These are phyloP conservation scores for Asterionellopsis glacialis DNA, from an alignment of 108 stramenopile species.

Conservation along the genomic window DNA sequence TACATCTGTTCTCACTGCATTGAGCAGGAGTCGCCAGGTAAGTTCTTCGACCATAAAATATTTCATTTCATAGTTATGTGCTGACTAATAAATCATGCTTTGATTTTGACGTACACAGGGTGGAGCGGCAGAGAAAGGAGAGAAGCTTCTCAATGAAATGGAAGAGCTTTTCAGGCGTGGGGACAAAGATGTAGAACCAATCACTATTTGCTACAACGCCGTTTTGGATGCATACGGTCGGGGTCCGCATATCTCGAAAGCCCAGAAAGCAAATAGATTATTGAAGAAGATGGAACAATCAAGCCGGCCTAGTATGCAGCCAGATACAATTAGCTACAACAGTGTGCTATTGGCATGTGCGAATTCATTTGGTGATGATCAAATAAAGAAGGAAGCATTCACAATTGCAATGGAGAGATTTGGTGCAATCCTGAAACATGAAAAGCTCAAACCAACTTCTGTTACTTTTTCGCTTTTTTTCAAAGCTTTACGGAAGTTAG, in stretches of 20 bases:
- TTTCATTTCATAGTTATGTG: no score
- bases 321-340: slow-evolving; percentile 69
- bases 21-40: slow-evolving; percentile 27
- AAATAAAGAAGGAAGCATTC: slow-evolving; percentile 21
- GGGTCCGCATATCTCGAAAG: slow-evolving; percentile 41
- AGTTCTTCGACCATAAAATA: not conserved
- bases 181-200: slow-evolving; percentile 21
- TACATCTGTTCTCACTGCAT: slow-evolving; percentile 31
- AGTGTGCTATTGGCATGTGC: slow-evolving; percentile 46
- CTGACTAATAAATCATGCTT: no score
- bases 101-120: no score
- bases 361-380: slow-evolving; percentile 34
- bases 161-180: slow-evolving; percentile 31
- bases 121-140: slow-evolving; percentile 11
- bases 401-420: slow-evolving; percentile 30
- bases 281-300: slow-evolving; percentile 33
- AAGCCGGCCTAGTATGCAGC: slow-evolving; percentile 17
- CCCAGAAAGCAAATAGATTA: slow-evolving; percentile 30
- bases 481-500: slow-evolving; percentile 24
- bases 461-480: slow-evolving; percentile 27
- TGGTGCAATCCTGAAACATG: not conserved
- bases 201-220: slow-evolving; percentile 59
- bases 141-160: slow-evolving; percentile 46
- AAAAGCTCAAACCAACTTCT: slow-evolving; percentile 13
- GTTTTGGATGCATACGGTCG: slow-evolving; percentile 53